Base-by-base conservation (phyloP, 768 basidiomycete genomes). In the Boletales sp. region DNA sequence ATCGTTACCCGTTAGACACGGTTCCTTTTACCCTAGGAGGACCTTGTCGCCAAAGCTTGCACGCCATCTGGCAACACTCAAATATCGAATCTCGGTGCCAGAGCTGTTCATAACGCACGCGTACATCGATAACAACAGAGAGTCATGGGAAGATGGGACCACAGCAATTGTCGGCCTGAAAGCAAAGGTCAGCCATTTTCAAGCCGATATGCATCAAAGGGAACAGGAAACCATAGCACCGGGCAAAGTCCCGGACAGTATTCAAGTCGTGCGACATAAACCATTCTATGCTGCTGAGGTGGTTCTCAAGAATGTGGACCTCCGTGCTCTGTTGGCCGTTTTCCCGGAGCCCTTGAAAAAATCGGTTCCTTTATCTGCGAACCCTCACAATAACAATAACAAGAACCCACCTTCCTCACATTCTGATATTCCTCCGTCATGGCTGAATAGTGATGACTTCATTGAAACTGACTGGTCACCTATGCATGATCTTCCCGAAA, bases 151-250 rank as follows among this genome's bases (percentile, higher is more conserved):
- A 8, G 78, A 84, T 57, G 92, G 93, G 9, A 78, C 84, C 38
- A 85, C 86, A 4, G 81, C 83, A 12, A 86, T 86, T 66, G 79
- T 96, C 33, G 94, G 94, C 4, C 73, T 94, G 34, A 98, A 97
- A 66, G 89, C 82, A 15, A 77, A 84, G 60, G 80, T 94, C 34
- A 83, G 84, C 33, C 80, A 83, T 42, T 83, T 96, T 62, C 84
- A 87, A 55, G 90, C 87, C 40, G 94, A 97, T 62, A 79, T 94
- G 72, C 94, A 97, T 65, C 94, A 96, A 69, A 78, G 93, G 44
- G 86, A 88, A 53, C 87, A 94, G 70, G 91, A 94, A 71, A 77
- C 78, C 8, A 73, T 72, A 1, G 77, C 84, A 1, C 71, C 75
- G 8, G 82, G 83, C n/a, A 72, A 74, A 46, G 69, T 76, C 42